A percentile compares a stretch with the other conserved stretches of the same genome.
Evolutionary conservation across 169 alveolate genomes (phyloP).

Genomic region (Eimeria maxima): DNA sequence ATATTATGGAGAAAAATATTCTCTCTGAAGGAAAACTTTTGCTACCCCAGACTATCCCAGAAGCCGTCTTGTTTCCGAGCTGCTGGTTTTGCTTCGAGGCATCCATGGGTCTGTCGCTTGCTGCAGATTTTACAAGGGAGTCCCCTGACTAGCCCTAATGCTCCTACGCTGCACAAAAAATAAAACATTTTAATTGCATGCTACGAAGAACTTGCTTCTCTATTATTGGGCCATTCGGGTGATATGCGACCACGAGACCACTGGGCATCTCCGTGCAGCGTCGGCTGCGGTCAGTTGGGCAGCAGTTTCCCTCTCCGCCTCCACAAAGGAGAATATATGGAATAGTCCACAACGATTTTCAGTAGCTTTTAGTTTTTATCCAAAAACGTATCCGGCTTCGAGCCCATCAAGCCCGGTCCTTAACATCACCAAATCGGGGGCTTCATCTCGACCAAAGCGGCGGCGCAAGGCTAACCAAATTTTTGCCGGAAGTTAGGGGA

Average conservation of each 20-base stretch:
- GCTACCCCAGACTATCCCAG: neutral
- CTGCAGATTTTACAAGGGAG: neutral
- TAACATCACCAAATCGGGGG: neutral
- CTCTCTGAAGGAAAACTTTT: neutral
- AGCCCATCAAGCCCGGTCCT: neutral
- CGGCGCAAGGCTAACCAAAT: neutral
- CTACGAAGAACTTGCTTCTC: neutral
- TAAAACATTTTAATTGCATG: neutral
- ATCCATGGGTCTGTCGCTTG: neutral
- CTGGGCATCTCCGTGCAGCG: constrained; percentile 10
- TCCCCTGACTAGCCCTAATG: neutral
- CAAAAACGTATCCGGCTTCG: neutral
- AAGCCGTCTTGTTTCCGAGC: neutral
- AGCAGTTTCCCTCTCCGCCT: neutral
- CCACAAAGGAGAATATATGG: neutral
- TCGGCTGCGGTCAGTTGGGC: constrained; percentile 15
- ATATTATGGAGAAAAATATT: neutral
- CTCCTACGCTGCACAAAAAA: neutral
- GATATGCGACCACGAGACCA: neutral
- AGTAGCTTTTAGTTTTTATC: neutral
- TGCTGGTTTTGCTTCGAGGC: neutral
- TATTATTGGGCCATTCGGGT: neutral
- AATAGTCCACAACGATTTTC: neutral
- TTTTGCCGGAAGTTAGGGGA: neutral
- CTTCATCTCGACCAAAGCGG: neutral